Conservation (phyloP, 2,329 filamentous ascomycete species). For the Rhynchosporium agropyri region DNA sequence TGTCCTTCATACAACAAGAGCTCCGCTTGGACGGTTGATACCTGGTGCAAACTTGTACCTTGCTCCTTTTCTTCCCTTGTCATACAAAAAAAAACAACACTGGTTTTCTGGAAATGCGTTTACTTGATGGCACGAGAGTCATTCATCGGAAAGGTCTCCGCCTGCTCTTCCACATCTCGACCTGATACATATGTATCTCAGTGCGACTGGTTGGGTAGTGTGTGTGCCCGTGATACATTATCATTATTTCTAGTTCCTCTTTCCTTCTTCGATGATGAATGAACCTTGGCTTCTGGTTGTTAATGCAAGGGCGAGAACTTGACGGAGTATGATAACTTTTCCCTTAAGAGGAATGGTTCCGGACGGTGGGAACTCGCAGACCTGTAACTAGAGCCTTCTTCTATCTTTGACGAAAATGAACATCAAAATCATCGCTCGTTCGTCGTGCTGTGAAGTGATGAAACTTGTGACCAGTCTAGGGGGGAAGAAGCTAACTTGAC, state of each 20-base stretch:
- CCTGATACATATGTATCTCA: not conserved
- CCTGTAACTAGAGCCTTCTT: slow-evolving; percentile 17
- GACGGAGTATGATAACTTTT: not conserved
- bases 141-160: slow-evolving; percentile 21
- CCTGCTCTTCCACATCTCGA: slow-evolving; percentile 3
- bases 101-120: slow-evolving; percentile 12
- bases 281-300: slow-evolving; percentile 8
- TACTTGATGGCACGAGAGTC: slow-evolving; percentile 20
- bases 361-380: slow-evolving; percentile 3
- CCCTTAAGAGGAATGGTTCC: not conserved
- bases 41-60: slow-evolving; percentile 33
- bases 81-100: slow-evolving; percentile 13
- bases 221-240: slow-evolving; percentile 12
- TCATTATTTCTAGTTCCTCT: slow-evolving; percentile 10
- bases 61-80: slow-evolving; percentile 14
- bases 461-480: not conserved
- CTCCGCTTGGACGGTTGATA: not conserved
- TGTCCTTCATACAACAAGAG: not conserved
- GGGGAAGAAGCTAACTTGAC: too few relatives aligned
- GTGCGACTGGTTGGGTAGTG: not conserved
- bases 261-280: not conserved
- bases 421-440: not conserved
- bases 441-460: not conserved
- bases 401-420: not conserved
- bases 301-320: not conserved